Conservation (phyloP, 306 rosid genomes). For the Erythrophleum fordii region DNA sequence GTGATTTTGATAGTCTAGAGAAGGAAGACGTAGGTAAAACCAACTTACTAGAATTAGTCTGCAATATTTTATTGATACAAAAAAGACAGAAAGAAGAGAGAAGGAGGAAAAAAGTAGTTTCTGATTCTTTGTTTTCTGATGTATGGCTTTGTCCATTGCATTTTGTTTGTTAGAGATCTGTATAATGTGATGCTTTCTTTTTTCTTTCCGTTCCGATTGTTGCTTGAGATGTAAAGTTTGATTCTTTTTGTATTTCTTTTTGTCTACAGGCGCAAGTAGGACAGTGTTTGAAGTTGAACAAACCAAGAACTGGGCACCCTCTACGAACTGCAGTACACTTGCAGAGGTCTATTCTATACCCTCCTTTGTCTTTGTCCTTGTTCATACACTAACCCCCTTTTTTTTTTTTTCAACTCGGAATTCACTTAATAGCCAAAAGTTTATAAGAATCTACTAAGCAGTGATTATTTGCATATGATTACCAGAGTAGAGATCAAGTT, state of each 20-base stretch:
- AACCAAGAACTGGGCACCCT: slow-evolving; percentile 79
- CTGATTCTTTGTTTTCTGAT: slow-evolving; percentile 16
- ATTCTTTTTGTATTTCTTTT: slow-evolving; percentile 68
- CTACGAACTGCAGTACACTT: slow-evolving; percentile 64
- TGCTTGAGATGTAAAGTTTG: slow-evolving; percentile 59
- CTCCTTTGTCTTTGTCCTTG: slow-evolving; percentile 37
- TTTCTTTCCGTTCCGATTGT: slow-evolving; percentile 36
- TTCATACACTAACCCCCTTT: neutral
- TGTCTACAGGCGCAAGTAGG: slow-evolving; percentile 67
- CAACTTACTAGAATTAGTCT: slow-evolving; percentile 10
- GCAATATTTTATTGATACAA: slow-evolving; percentile 11
- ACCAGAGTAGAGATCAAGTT: slow-evolving; percentile 21
- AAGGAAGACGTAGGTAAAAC: slow-evolving; percentile 63
- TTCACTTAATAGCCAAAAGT: slow-evolving; percentile 37
- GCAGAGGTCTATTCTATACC: slow-evolving; percentile 66
- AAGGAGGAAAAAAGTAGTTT: slow-evolving; percentile 4
- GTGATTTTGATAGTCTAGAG: slow-evolving; percentile 44
- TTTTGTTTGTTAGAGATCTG: slow-evolving; percentile 43
- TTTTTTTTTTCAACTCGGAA: slow-evolving; percentile 29
- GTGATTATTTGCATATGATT: slow-evolving; percentile 55
- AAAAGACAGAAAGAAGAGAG: slow-evolving; percentile 4
- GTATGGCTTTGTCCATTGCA: slow-evolving; percentile 20
- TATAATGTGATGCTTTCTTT: neutral
- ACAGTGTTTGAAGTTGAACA: slow-evolving; percentile 71
- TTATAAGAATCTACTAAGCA: slow-evolving; percentile 37